Evolutionary conservation across 768 basidiomycete species (phyloP), one percentile per base, ranked within the genome.

Genomic region (Russula griseocarnosa): DNA sequence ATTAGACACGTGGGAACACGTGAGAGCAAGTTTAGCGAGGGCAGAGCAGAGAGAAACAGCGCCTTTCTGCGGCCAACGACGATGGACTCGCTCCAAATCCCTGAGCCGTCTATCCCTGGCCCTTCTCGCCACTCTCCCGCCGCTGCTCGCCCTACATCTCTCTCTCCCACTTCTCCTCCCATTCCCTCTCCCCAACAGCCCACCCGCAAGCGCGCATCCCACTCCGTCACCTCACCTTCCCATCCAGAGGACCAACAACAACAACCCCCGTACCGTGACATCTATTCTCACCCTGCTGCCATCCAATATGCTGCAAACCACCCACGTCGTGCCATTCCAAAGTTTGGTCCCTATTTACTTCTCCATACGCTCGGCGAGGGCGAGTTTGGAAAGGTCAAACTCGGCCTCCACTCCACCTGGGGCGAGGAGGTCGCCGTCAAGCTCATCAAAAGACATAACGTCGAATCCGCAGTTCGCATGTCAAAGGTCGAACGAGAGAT

Each of bases 391-490:
- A 98, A 98, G 74, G 95, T 98, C 77, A 98, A 98, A 74, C 85
- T 98, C n/a, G 96, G 96, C 6, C 80, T 98, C 58, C 96, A 98
- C 71, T 82, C 80, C 69, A 86, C 90, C 68, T 97, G 90, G 86
- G 94, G 93, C 34, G 94, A 97, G 74, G 96, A 98, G 73, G 95
- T 96, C n/a, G 96, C 96, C 14, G 94, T 98, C 71, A 99, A 99
- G 79, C 80, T 99, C 63, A 98, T 98, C 70, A 83, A 94, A 59
- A 79, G 94, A 60, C 94, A 94, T 36, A 98, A 91, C 72, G 86
- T 98, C 61, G 95, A 98, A 70, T 89, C 83, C 61, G 78, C 83
- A 16, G 84, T 91, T 6, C 83, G 94, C 52, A 90, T 96, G 82
- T 90, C 87, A 64, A 98, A 99, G 77, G 94, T 99, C 52, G 92